These are phyloP conservation scores for Lentinus brumalis DNA, from an alignment of 768 basidiomycete genomes.

Conservation along the genomic window DNA sequence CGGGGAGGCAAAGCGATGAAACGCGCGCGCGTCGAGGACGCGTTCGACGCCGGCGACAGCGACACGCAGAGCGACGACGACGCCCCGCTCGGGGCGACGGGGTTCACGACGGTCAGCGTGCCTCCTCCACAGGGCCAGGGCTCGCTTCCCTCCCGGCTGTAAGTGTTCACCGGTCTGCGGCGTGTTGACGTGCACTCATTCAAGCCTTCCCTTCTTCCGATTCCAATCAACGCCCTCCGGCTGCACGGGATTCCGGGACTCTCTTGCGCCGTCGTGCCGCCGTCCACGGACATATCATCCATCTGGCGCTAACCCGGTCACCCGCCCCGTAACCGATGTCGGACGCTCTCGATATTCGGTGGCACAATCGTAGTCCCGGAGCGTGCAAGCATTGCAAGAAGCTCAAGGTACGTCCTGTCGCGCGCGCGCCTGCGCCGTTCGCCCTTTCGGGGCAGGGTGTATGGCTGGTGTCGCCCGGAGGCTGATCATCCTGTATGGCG, in stretches of 20 bases:
- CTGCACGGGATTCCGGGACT: constrained; percentile 14
- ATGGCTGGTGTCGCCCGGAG: constrained; percentile 12
- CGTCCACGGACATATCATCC: constrained; percentile 10
- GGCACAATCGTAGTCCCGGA: constrained; percentile 54
- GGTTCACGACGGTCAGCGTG: constrained; percentile 19
- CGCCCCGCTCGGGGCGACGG: neutral
- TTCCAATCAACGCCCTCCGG: neutral
- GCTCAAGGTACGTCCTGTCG: constrained; percentile 65
- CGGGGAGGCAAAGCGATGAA: constrained; percentile 4
- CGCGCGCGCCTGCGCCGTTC: neutral
- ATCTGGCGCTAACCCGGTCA: constrained; percentile 5
- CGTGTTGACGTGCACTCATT: neutral
- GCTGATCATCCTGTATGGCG: constrained; percentile 16
- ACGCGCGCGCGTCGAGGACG: constrained; percentile 13
- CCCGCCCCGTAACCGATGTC: constrained; percentile 1
- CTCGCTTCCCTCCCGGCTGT: constrained; percentile 23
- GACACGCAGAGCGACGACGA: constrained; percentile 23
- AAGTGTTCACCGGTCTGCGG: constrained; percentile 12
- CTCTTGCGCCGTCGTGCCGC: constrained; percentile 1
- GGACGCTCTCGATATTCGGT: neutral
- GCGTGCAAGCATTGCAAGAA: constrained; percentile 88
- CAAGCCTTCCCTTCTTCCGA: constrained; percentile 1
- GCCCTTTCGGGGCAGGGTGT: constrained; percentile 1
- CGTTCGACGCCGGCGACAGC: constrained; percentile 17
- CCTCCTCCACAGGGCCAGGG: constrained; percentile 19